Percentiles rank a stretch among this genome's conserved stretches.
Evolutionary conservation across 176 grass and related monocot species (phyloP).

Genomic region (Microstegium vimineum): DNA sequence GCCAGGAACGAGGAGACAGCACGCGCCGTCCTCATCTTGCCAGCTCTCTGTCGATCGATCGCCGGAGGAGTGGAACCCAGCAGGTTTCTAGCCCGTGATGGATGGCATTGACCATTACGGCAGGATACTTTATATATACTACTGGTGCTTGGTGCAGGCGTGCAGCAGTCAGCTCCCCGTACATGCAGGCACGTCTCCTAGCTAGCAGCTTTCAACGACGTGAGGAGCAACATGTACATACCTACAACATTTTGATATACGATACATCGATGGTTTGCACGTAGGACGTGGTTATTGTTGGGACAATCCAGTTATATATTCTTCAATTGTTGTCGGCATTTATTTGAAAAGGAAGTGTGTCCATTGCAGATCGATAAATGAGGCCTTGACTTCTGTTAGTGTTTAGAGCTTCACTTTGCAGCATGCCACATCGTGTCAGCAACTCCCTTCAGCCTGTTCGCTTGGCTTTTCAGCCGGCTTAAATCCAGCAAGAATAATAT

Average conservation of each 20-base stretch:
- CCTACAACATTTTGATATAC: not conserved
- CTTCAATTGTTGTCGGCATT: not conserved
- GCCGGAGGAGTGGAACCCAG: not conserved
- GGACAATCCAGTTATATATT: not conserved
- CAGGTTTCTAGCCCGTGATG: not conserved
- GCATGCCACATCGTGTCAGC: not conserved
- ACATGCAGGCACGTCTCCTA: slow-evolving; percentile 31
- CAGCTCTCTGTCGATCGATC: not conserved
- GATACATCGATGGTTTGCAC: slow-evolving; percentile 22
- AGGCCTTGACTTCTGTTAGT: not conserved
- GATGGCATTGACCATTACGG: not conserved
- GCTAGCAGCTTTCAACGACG: slow-evolving; percentile 3
- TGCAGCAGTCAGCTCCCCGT: not conserved
- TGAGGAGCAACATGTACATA: too few relatives aligned
- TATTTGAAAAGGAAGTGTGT: not conserved
- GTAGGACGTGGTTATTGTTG: slow-evolving; percentile 1
- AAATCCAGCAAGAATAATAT: too few relatives aligned
- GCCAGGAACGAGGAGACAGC: slow-evolving; percentile 1
- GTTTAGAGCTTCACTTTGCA: not conserved
- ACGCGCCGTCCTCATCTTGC: slow-evolving; percentile 24
- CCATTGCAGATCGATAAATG: not conserved
- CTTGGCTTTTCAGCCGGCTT: too few relatives aligned
- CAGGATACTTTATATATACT: not conserved
- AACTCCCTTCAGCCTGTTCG: too few relatives aligned
- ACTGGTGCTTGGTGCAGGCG: too few relatives aligned